Percentiles rank a stretch among this genome's conserved stretches.
These are phyloP conservation scores for Globisporangium lucens DNA, from an alignment of 352 stramenopile species.

Conservation along the genomic window DNA sequence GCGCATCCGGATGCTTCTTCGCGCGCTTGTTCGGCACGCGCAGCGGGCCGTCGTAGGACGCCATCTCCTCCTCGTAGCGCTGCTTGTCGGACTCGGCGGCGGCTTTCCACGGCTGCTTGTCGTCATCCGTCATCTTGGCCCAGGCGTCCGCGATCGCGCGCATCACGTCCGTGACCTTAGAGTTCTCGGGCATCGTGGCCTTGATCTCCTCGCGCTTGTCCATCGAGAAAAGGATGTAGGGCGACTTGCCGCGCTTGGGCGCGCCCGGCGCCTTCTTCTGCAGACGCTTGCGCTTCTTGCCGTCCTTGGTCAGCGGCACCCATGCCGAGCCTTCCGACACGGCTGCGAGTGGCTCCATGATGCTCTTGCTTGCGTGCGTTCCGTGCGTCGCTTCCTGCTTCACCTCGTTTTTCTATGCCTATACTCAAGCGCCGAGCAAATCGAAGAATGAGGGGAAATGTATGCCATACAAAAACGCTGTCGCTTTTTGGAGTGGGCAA, in stretches of 20 bases:
- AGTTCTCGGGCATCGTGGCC: constrained; percentile 72
- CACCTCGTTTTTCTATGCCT: constrained; percentile 79
- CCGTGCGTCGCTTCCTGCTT: constrained; percentile 15
- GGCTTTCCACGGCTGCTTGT: constrained; percentile 93
- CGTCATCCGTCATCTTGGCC: constrained; percentile 87
- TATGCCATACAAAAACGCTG: constrained; percentile 79
- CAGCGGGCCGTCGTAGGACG: constrained; percentile 89
- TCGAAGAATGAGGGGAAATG: constrained; percentile 67
- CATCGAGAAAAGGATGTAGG: constrained; percentile 93
- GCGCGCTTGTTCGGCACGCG: constrained; percentile 91
- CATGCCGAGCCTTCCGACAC: constrained; percentile 57
- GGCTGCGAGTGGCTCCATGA: constrained; percentile 70
- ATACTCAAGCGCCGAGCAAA: constrained; percentile 74
- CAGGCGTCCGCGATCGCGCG: constrained; percentile 89
- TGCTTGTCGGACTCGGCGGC: constrained; percentile 92
- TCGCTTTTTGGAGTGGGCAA: not conserved
- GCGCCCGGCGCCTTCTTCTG: constrained; percentile 89
- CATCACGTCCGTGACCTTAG: constrained; percentile 91
- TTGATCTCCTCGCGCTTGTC: constrained; percentile 91
- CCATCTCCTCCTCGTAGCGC: constrained; percentile 93
- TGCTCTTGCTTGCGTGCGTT: constrained; percentile 16
- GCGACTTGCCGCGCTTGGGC: constrained; percentile 88
- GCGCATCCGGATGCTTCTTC: constrained; percentile 94
- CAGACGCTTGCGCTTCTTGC: constrained; percentile 88
- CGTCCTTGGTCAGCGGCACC: constrained; percentile 64